Conservation (phyloP, 2,329 filamentous ascomycete genomes). For the Hypoxylon sp. region DNA sequence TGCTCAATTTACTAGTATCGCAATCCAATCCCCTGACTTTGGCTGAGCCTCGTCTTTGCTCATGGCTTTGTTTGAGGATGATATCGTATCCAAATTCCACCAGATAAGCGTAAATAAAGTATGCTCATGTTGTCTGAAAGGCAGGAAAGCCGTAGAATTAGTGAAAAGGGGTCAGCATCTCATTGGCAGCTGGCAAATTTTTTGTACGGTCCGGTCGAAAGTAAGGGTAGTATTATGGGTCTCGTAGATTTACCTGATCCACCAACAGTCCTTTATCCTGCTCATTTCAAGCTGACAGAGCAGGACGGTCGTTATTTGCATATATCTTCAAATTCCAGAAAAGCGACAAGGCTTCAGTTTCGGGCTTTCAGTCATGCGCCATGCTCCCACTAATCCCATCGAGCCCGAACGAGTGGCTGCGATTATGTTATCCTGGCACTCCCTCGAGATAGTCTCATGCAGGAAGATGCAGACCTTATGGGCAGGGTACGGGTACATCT, state of each 20-base stretch:
- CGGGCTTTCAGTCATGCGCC: slow-evolving; percentile 16
- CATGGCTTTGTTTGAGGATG: background rate
- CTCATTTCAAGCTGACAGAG: too few species aligned
- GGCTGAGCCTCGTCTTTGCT: background rate
- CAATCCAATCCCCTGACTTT: background rate
- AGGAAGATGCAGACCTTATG: slow-evolving; percentile 62
- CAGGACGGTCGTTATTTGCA: background rate
- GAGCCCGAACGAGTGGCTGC: slow-evolving; percentile 56
- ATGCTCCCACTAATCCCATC: slow-evolving; percentile 32
- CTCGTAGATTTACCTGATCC: background rate
- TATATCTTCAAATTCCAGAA: background rate
- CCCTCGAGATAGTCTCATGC: slow-evolving; percentile 59
- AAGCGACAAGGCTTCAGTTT: background rate
- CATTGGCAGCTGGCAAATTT: slow-evolving; percentile 15
- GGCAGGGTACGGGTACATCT: slow-evolving; percentile 71
- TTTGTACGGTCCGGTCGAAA: slow-evolving; percentile 9
- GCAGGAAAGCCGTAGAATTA: background rate
- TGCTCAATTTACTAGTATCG: background rate
- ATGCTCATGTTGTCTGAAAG: background rate
- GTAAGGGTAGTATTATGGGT: slow-evolving; percentile 18
- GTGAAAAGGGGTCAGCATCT: background rate
- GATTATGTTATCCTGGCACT: slow-evolving; percentile 58
- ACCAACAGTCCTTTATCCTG: background rate
- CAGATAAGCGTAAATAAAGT: background rate
- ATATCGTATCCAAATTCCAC: too few species aligned